Base-by-base conservation (phyloP, 2,329 filamentous ascomycete genomes). In the Zelopaecilomyces penicillatus region DNA sequence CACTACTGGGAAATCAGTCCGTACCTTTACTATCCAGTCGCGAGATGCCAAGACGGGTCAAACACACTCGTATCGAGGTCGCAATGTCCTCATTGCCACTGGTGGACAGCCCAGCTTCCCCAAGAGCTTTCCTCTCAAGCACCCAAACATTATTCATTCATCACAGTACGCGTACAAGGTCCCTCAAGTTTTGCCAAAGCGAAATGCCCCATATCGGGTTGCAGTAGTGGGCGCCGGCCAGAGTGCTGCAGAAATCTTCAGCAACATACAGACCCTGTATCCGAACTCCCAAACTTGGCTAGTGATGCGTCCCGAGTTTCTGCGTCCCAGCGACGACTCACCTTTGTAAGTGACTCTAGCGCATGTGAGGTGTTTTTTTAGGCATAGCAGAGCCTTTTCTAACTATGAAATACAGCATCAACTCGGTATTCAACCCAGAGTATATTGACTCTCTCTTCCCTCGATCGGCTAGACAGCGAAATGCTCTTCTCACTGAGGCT, bases 231-330 rank as follows among this genome's bases (percentile, higher is more conserved):
- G 91, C 6, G 87, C 82, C 39, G 91, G 93, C 1, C 91, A 98
- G 69, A 94, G 87, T 62, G 89, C 89, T 3, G 91, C 91, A 7
- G 91, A 98, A 70, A 95, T 96, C 57, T 96, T 94, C 70, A 85
- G 87, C 68, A 90, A 95, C 64, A 69, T 97, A 41, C 85, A 91
- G 57, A 75, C 71, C 34, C 71, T 87, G 39, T 96, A 94, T 61
- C 89, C 89, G 34, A 89, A 91, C 60, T 81, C 85, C 29, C 75
- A 78, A 55, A 90, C 89, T 0, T 78, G 73, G 32, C 67, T 98
- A 46, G 70, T 96, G 48, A 91, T 95, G 73, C 82, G 87, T 54
- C 83, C 83, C 36, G 80, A 88, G 51, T 89, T 91, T 45, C 68
- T 98, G 48, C 82, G 85, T 55, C 91, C 91, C 1, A 95, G 88